Percentiles rank a stretch among this genome's conserved stretches.
Evolutionary conservation across 2,329 filamentous ascomycete genomes (phyloP).

Genomic region (Ciborinia camelliae): DNA sequence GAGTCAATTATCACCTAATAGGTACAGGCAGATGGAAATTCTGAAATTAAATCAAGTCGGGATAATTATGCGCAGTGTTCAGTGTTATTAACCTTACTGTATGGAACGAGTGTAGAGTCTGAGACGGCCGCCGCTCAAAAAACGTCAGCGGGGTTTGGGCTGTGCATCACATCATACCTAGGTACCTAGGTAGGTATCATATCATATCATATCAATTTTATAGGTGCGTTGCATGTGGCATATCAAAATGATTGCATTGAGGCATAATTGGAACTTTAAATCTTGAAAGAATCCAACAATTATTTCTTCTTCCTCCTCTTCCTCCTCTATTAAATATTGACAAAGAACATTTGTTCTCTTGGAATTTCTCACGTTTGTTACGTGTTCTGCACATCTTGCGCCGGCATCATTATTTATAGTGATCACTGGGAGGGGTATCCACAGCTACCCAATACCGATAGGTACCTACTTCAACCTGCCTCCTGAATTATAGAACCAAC

Average conservation of each 20-base stretch:
- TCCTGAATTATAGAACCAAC: slow-evolving; percentile 13
- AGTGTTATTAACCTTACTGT: no score
- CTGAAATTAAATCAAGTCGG: not conserved
- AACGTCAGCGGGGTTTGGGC: slow-evolving; percentile 15
- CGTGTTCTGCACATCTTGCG: slow-evolving; percentile 1
- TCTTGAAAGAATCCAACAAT: not conserved
- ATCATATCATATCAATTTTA: no score
- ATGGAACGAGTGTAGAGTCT: not conserved
- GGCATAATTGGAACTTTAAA: not conserved
- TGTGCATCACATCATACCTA: slow-evolving; percentile 6
- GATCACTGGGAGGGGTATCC: slow-evolving; percentile 12
- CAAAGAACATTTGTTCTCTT: not conserved
- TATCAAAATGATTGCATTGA: not conserved
- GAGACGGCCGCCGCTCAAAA: not conserved
- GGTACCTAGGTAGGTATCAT: no score
- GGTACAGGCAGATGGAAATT: not conserved
- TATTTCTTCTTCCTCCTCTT: not conserved
- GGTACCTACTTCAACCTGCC: slow-evolving; percentile 12
- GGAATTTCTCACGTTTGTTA: not conserved
- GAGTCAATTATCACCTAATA: not conserved
- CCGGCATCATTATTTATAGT: slow-evolving; percentile 4
- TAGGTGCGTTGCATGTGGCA: no score
- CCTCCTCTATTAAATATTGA: not conserved
- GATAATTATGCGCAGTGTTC: no score
- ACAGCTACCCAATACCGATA: slow-evolving; percentile 17